Conservation (phyloP, 768 basidiomycete species). For the Boletus pseudopeckii region DNA sequence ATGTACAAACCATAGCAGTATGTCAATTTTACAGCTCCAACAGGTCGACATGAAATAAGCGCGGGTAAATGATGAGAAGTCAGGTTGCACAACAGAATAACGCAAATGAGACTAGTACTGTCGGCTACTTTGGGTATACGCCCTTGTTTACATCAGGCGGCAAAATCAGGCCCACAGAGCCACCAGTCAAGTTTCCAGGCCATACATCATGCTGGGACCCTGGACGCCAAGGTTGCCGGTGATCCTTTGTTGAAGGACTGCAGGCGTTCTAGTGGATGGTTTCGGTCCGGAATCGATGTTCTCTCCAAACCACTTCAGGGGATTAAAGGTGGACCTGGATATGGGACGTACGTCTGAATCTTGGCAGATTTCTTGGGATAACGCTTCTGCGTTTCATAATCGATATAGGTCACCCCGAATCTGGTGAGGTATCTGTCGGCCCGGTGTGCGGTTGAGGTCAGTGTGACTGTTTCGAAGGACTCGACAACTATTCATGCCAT, state of each 20-base stretch:
- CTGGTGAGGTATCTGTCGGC: constrained; percentile 68
- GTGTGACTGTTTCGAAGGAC: not conserved
- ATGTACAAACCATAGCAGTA: not conserved
- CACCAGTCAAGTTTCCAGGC: not conserved
- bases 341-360: constrained; percentile 28
- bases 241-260: not conserved
- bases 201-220: not conserved
- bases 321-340: not conserved
- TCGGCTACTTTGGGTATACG: not conserved
- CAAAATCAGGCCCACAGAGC: not conserved
- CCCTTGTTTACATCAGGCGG: not conserved
- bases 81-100: not conserved
- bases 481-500: constrained; percentile 35
- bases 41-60: not conserved
- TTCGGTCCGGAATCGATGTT: constrained; percentile 19
- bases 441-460: constrained; percentile 20
- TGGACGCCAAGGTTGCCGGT: not conserved
- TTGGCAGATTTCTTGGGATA: constrained; percentile 61
- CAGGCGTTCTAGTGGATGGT: not conserved
- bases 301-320: constrained; percentile 30
- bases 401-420: constrained; percentile 70
- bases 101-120: not conserved
- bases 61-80: not conserved
- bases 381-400: constrained; percentile 64
- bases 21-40: constrained; percentile 2